A percentile compares a stretch with the other conserved stretches of the same genome.
phyloP scores from a whole-genome alignment of 805 yeast genomes.

The Blastobotrys mokoenaii region DNA sequence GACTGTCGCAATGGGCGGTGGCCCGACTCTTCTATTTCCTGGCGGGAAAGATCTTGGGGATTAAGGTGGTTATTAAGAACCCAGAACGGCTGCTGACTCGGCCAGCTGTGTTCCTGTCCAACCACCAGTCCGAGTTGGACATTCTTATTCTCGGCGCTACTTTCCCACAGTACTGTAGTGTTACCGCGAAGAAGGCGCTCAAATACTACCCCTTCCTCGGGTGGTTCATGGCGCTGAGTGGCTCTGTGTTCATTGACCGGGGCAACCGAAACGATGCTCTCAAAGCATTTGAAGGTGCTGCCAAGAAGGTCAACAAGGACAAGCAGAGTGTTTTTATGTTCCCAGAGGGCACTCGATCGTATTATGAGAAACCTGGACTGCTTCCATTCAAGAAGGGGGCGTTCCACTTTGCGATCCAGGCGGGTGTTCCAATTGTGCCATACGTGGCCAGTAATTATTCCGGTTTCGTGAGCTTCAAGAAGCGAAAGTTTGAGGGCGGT shows the following conservation, averaged over 20 bases:
- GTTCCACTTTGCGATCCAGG: slow-evolving; percentile 92
- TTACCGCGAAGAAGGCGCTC: slow-evolving; percentile 83
- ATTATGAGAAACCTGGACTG: slow-evolving; percentile 54
- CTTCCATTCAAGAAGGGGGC: slow-evolving; percentile 96
- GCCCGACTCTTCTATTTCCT: slow-evolving; percentile 71
- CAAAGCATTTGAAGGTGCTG: slow-evolving; percentile 62
- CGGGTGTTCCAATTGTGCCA: slow-evolving; percentile 83
- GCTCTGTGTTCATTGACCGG: slow-evolving; percentile 87
- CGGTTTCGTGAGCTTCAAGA: slow-evolving; percentile 51
- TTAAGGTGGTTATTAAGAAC: slow-evolving; percentile 60
- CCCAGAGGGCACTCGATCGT: slow-evolving; percentile 97
- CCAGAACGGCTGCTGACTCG: slow-evolving; percentile 45
- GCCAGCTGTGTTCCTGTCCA: slow-evolving; percentile 77
- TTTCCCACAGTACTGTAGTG: slow-evolving; percentile 83
- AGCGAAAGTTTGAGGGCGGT: slow-evolving; percentile 66
- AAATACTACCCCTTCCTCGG: slow-evolving; percentile 86
- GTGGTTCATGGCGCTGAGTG: slow-evolving; percentile 91
- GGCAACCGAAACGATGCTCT: slow-evolving; percentile 67
- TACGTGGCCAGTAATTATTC: slow-evolving; percentile 82
- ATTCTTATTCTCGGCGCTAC: slow-evolving; percentile 70
- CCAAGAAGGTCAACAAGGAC: slow-evolving; percentile 47
- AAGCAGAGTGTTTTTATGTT: slow-evolving; percentile 79
- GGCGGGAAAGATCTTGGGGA: slow-evolving; percentile 55
- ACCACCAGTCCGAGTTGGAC: slow-evolving; percentile 89
- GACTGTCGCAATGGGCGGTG: slow-evolving; percentile 80